Evolutionary conservation across 306 rosid species (phyloP).

Genomic region (Prunus mongolica): DNA sequence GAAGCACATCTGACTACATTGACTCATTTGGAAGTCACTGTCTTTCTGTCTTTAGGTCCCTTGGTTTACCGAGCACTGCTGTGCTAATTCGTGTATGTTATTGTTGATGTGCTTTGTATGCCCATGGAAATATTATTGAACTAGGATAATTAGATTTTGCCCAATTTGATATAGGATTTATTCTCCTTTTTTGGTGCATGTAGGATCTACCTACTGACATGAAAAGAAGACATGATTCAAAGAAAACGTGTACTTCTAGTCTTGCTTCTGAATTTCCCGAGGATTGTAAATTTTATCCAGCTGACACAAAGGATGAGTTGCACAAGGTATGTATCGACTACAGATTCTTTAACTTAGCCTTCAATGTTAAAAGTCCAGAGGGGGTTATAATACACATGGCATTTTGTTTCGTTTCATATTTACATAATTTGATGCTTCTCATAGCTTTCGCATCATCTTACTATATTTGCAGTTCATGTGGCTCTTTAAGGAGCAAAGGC

Average conservation of each 20-base stretch:
- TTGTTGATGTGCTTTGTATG: conserved; percentile 9
- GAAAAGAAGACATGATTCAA: conserved; percentile 64
- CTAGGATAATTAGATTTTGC: conserved; percentile 1
- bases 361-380: neutral
- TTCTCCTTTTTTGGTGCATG: conserved; percentile 16
- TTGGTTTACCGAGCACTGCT: conserved; percentile 89
- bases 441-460: neutral
- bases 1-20: conserved; percentile 50
- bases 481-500: conserved; percentile 93
- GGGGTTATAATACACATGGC: neutral
- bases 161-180: neutral
- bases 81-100: conserved; percentile 82
- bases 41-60: conserved; percentile 84
- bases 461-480: conserved; percentile 69
- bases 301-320: conserved; percentile 83
- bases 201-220: conserved; percentile 76
- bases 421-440: neutral
- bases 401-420: conserved; percentile 16
- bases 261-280: conserved; percentile 81
- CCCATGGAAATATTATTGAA: neutral
- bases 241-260: conserved; percentile 66
- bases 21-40: conserved; percentile 92
- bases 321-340: conserved; percentile 58
- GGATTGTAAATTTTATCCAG: conserved; percentile 82
- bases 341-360: conserved; percentile 1